phyloP scores from a whole-genome alignment of 2,329 filamentous ascomycete genomes.

The Ophiostoma sp. region DNA sequence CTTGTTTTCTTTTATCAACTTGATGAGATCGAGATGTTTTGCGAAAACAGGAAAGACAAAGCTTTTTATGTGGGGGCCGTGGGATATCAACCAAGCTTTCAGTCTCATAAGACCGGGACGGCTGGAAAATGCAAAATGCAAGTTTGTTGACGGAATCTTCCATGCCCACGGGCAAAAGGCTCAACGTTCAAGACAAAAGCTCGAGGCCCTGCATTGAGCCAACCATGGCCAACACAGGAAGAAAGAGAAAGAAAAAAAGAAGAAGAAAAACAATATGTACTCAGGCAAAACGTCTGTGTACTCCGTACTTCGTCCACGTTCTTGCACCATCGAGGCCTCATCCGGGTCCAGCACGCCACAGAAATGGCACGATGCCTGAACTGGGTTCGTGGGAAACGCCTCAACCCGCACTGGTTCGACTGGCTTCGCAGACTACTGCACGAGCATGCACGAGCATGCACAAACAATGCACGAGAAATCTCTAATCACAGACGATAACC shows the following conservation, averaged over 20 bases:
- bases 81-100: background rate
- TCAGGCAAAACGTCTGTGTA: background rate
- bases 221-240: background rate
- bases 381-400: constrained; percentile 1
- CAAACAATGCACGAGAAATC: constrained; percentile 1
- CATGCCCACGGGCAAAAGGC: constrained; percentile 1
- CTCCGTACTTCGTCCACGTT: background rate
- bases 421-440: background rate
- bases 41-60: background rate
- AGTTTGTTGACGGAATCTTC: background rate
- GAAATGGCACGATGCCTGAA: constrained; percentile 9
- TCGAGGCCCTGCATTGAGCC: background rate
- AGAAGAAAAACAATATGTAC: background rate
- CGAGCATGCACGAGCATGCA: constrained; percentile 4
- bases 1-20: background rate
- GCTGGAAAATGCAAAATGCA: constrained; percentile 16
- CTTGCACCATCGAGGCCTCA: background rate
- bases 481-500: background rate
- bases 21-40: background rate
- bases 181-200: background rate
- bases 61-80: background rate
- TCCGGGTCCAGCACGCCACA: background rate
- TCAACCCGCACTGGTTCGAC: background rate
- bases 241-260: background rate
- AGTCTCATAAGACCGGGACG: constrained; percentile 15